These are phyloP conservation scores for Kurtzmaniella quercitrusa DNA, from an alignment of 1,139 yeast genomes.

Conservation along the genomic window DNA sequence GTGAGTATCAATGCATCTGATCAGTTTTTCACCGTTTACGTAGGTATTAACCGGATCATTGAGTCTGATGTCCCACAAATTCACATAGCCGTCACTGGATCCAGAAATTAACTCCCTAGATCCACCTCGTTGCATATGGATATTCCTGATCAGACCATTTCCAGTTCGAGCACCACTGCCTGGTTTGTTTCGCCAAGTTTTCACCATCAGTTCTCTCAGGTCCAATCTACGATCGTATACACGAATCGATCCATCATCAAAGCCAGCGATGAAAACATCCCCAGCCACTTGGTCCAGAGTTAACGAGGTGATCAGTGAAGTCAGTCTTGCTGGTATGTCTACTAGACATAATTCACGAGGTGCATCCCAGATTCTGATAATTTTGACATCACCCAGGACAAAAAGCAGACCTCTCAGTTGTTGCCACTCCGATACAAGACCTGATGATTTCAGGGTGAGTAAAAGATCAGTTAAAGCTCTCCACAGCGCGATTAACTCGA, in stretches of 20 bases:
- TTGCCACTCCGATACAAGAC: conserved; percentile 93
- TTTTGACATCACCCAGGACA: conserved; percentile 93
- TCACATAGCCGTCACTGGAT: conserved; percentile 75
- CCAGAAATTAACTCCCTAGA: conserved; percentile 86
- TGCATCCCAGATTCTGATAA: conserved; percentile 94
- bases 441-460: conserved; percentile 76
- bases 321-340: conserved; percentile 88
- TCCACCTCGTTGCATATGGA: conserved; percentile 97
- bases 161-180: conserved; percentile 14
- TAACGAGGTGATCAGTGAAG: conserved; percentile 81
- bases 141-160: conserved; percentile 64
- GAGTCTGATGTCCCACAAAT: conserved; percentile 84
- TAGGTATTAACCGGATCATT: conserved; percentile 69
- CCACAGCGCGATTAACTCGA: conserved; percentile 84
- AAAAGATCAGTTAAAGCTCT: conserved; percentile 85
- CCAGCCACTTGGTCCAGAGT: conserved; percentile 97
- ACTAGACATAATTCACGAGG: conserved; percentile 83
- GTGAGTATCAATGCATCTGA: conserved; percentile 78
- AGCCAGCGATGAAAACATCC: conserved; percentile 86
- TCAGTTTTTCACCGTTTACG: conserved; percentile 51
- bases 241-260: conserved; percentile 86
- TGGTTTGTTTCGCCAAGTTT: conserved; percentile 53
- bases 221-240: conserved; percentile 89
- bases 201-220: conserved; percentile 81
- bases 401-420: conserved; percentile 88